A percentile compares a stretch with the other conserved stretches of the same genome.
Conservation (phyloP, 2,329 filamentous ascomycete genomes). For the Juglanconis sp. region DNA sequence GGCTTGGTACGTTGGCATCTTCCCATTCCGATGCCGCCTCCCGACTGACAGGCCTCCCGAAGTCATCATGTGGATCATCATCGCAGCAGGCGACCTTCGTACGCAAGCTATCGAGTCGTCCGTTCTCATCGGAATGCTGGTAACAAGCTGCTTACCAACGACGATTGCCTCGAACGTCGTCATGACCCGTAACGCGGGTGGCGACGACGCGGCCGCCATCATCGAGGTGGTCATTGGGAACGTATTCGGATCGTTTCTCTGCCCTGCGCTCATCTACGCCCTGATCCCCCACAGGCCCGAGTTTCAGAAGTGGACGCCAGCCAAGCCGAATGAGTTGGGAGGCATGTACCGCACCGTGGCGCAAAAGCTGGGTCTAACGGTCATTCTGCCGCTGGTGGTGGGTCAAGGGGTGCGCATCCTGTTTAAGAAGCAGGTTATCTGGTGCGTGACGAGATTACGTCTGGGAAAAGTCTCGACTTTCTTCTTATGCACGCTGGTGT, state of each 20-base stretch:
- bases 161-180: slow-evolving; percentile 72
- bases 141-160: slow-evolving; percentile 66
- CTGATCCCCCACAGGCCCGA: slow-evolving; percentile 52
- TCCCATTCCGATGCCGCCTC: background rate
- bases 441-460: slow-evolving; percentile 51
- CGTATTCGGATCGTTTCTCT: slow-evolving; percentile 64
- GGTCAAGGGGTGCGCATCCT: slow-evolving; percentile 58
- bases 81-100: slow-evolving; percentile 44
- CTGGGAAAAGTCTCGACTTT: slow-evolving; percentile 46
- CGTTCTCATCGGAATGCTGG: slow-evolving; percentile 65
- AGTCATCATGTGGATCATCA: slow-evolving; percentile 45
- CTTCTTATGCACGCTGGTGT: slow-evolving; percentile 47
- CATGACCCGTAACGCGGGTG: slow-evolving; percentile 67
- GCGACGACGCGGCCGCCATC: slow-evolving; percentile 62
- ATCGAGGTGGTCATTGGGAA: slow-evolving; percentile 71
- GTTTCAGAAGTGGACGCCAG: slow-evolving; percentile 53
- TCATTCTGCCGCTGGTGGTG: slow-evolving; percentile 60
- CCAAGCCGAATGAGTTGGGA: slow-evolving; percentile 49
- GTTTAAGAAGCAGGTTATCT: slow-evolving; percentile 49
- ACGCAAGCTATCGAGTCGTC: slow-evolving; percentile 60
- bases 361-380: slow-evolving; percentile 64
- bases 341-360: slow-evolving; percentile 65
- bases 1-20: slow-evolving; percentile 45
- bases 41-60: slow-evolving; percentile 15
- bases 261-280: slow-evolving; percentile 60